phyloP scores from a whole-genome alignment of 1,139 yeast genomes.

The Lipomyces yarrowii region DNA sequence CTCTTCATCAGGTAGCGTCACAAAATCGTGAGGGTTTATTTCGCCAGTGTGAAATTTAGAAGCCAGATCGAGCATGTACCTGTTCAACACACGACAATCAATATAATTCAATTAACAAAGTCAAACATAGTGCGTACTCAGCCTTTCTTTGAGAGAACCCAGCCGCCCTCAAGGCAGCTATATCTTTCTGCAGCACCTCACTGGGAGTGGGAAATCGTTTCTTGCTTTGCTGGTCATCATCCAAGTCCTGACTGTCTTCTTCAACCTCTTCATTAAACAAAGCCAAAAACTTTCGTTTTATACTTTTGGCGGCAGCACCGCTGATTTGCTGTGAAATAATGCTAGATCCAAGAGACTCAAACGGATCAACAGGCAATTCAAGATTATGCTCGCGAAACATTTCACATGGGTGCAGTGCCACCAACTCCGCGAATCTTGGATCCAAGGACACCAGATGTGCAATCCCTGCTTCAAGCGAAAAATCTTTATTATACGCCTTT shows the following conservation, averaged over 20 bases:
- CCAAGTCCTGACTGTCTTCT: neutral
- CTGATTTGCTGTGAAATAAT: conserved; percentile 67
- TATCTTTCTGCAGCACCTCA: conserved; percentile 47
- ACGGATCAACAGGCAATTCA: conserved; percentile 31
- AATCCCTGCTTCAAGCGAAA: conserved; percentile 20
- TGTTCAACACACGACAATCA: conserved; percentile 19
- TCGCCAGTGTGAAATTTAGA: conserved; percentile 43
- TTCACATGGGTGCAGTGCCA: conserved; percentile 25
- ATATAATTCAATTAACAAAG: conserved; percentile 46
- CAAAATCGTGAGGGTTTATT: conserved; percentile 38
- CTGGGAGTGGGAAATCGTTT: conserved; percentile 56
- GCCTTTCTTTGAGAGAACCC: conserved; percentile 76
- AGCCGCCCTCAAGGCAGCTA: conserved; percentile 57
- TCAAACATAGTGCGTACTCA: conserved; percentile 53
- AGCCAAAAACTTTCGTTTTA: conserved; percentile 54
- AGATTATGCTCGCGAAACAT: conserved; percentile 26
- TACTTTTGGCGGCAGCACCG: conserved; percentile 77
- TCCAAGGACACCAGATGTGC: conserved; percentile 31
- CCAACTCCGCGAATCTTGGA: conserved; percentile 27
- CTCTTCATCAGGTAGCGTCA: conserved; percentile 47
- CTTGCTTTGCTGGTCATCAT: neutral
- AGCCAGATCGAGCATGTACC: conserved; percentile 39
- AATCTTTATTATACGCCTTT: conserved; percentile 19
- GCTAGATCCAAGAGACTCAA: conserved; percentile 28
- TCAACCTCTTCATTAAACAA: conserved; percentile 37